Conservation (phyloP, 108 stramenopile species). For the Thalassiosira profunda region DNA sequence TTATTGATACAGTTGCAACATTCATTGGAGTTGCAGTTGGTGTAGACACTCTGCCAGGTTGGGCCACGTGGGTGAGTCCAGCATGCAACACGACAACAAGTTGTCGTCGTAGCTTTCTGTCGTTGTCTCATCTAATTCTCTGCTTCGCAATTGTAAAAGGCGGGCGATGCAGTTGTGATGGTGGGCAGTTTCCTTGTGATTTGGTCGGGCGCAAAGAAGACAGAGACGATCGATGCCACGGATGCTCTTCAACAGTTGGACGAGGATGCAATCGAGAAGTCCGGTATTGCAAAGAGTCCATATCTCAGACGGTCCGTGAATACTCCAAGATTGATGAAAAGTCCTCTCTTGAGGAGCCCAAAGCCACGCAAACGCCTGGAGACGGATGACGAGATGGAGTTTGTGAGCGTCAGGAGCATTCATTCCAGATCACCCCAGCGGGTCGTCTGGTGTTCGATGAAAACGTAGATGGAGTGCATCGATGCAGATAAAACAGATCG, state of each 20-base stretch:
- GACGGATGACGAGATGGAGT: slow-evolving; percentile 11
- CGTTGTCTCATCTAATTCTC: too few relatives aligned
- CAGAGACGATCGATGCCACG: slow-evolving; percentile 55
- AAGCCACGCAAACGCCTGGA: background rate
- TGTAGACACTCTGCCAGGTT: slow-evolving; percentile 32
- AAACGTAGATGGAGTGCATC: too few relatives aligned
- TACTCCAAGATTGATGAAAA: slow-evolving; percentile 4
- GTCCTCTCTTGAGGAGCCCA: slow-evolving; percentile 6
- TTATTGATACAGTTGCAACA: too few relatives aligned
- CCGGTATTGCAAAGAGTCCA: too few relatives aligned
- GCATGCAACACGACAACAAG: too few relatives aligned
- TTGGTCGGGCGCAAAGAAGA: slow-evolving; percentile 46
- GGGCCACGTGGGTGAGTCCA: slow-evolving; percentile 35
- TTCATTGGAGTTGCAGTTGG: slow-evolving; percentile 36
- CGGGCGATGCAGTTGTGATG: slow-evolving; percentile 35
- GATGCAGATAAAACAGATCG: too few relatives aligned
- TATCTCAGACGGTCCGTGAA: too few relatives aligned
- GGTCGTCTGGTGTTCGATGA: too few relatives aligned
- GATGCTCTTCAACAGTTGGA: slow-evolving; percentile 30
- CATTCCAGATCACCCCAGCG: too few relatives aligned
- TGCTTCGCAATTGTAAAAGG: too few relatives aligned
- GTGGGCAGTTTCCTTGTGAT: slow-evolving; percentile 38
- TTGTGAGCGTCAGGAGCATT: slow-evolving; percentile 15
- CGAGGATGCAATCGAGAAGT: too few relatives aligned
- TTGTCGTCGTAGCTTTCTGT: too few relatives aligned